Percentiles rank a stretch among this genome's conserved stretches.
Conservation (phyloP, 2,329 filamentous ascomycete genomes). For the Nemania sp. region DNA sequence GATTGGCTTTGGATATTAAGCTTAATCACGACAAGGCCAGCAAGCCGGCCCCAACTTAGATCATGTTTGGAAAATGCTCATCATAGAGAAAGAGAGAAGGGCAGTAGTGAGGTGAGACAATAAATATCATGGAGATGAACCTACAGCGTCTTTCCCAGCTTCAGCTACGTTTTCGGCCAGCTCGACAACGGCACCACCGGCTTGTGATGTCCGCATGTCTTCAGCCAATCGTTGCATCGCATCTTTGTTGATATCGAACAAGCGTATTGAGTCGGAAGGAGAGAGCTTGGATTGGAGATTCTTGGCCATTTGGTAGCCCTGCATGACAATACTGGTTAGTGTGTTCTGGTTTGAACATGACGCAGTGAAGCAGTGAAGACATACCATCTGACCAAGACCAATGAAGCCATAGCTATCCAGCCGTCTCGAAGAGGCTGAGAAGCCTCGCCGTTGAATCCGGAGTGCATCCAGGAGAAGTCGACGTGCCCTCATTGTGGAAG, state of each 20-base stretch:
- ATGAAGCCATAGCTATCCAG: conserved; percentile 63
- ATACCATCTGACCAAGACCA: conserved; percentile 65
- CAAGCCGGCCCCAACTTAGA: conserved; percentile 72
- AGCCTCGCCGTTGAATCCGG: conserved; percentile 50
- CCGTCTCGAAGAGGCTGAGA: conserved; percentile 53
- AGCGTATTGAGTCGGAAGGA: conserved; percentile 54
- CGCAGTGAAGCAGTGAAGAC: conserved; percentile 27
- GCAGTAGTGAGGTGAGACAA: conserved; percentile 19
- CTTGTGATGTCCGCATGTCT: conserved; percentile 50
- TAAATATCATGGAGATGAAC: conserved; percentile 31
- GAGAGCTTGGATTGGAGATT: conserved; percentile 63
- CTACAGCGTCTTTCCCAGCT: conserved; percentile 58
- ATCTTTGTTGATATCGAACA: conserved; percentile 62
- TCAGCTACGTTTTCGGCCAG: conserved; percentile 51
- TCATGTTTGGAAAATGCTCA: conserved; percentile 59
- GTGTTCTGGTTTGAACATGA: neutral
- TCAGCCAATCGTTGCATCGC: conserved; percentile 52
- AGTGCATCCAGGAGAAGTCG: conserved; percentile 45
- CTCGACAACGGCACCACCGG: conserved; percentile 52
- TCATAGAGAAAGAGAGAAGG: conserved; percentile 38
- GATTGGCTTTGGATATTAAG: conserved; percentile 69
- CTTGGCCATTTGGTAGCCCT: conserved; percentile 68
- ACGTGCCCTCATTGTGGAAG: conserved; percentile 52
- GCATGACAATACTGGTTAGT: conserved; percentile 11
- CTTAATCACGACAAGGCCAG: conserved; percentile 66